phyloP scores from a whole-genome alignment of 2,329 filamentous ascomycete genomes.

The Ampelomyces quisqualis region DNA sequence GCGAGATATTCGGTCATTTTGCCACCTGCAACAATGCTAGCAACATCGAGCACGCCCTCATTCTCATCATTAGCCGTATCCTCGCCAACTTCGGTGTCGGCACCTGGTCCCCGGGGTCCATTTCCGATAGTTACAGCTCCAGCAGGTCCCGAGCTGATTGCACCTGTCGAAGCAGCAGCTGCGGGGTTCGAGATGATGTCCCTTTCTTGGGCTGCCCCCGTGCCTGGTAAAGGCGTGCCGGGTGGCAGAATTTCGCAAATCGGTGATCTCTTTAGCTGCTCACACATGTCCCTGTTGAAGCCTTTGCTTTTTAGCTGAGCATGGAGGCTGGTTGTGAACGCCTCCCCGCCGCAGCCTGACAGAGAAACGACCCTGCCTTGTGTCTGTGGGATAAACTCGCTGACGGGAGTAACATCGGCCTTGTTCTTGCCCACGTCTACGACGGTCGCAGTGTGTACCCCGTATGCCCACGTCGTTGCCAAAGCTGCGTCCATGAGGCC shows the following conservation, averaged over 20 bases:
- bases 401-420: constrained; percentile 87
- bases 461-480: constrained; percentile 79
- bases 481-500: constrained; percentile 86
- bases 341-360: constrained; percentile 76
- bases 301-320: constrained; percentile 63
- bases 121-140: constrained; percentile 47
- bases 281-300: constrained; percentile 63
- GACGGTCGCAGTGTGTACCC: constrained; percentile 76
- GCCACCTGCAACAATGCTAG: constrained; percentile 78
- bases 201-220: constrained; percentile 46
- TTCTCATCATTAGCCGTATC: constrained; percentile 56
- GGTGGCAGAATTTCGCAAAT: constrained; percentile 63
- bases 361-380: constrained; percentile 62
- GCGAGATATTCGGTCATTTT: constrained; percentile 80
- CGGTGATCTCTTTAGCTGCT: constrained; percentile 63
- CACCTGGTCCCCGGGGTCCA: constrained; percentile 55
- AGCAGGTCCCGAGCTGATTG: constrained; percentile 49
- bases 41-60: constrained; percentile 79
- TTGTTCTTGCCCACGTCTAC: constrained; percentile 91
- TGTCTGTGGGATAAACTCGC: constrained; percentile 76
- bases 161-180: constrained; percentile 58
- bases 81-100: constrained; percentile 56
- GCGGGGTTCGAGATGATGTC: constrained; percentile 53
- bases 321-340: constrained; percentile 74
- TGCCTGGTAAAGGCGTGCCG: constrained; percentile 56